These are phyloP conservation scores for Fomitopsis pulvina DNA, from an alignment of 768 basidiomycete species.

Conservation along the genomic window DNA sequence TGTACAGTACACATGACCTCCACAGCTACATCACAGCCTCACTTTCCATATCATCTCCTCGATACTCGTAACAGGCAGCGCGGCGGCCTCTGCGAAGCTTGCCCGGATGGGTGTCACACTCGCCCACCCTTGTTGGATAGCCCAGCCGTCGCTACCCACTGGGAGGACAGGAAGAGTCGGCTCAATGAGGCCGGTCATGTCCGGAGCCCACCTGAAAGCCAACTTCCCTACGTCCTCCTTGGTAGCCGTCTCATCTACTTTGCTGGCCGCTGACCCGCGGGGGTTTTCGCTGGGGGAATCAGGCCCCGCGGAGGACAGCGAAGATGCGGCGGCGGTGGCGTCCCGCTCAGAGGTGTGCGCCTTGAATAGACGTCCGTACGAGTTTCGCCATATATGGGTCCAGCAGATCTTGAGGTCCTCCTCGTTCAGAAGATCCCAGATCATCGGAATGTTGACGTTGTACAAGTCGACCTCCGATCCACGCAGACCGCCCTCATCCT, in stretches of 20 bases:
- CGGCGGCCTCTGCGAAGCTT: conserved; percentile 60
- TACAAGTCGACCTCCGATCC: conserved; percentile 74
- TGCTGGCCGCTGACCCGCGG: conserved; percentile 7
- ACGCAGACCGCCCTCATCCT: conserved; percentile 50
- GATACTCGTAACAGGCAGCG: conserved; percentile 21
- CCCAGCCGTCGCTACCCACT: conserved; percentile 79
- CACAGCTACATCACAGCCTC: conserved; percentile 36
- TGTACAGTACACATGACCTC: neutral
- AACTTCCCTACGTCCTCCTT: conserved; percentile 31
- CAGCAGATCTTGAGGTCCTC: conserved; percentile 65
- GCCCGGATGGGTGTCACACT: conserved; percentile 78
- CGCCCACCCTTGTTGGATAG: conserved; percentile 58
- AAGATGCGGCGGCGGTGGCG: conserved; percentile 14
- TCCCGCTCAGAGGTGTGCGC: conserved; percentile 19
- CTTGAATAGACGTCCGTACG: conserved; percentile 78
- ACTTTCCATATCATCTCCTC: conserved; percentile 49
- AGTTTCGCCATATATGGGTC: conserved; percentile 82
- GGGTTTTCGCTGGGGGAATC: conserved; percentile 29
- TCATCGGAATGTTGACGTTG: conserved; percentile 82
- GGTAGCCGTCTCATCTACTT: conserved; percentile 6
- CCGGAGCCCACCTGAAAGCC: conserved; percentile 70
- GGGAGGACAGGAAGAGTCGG: conserved; percentile 57
- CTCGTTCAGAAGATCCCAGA: conserved; percentile 53
- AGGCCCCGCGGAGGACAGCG: conserved; percentile 35
- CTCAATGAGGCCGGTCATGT: conserved; percentile 60